phyloP scores from a whole-genome alignment of 805 yeast genomes.

The Yamadazyma olivae region DNA sequence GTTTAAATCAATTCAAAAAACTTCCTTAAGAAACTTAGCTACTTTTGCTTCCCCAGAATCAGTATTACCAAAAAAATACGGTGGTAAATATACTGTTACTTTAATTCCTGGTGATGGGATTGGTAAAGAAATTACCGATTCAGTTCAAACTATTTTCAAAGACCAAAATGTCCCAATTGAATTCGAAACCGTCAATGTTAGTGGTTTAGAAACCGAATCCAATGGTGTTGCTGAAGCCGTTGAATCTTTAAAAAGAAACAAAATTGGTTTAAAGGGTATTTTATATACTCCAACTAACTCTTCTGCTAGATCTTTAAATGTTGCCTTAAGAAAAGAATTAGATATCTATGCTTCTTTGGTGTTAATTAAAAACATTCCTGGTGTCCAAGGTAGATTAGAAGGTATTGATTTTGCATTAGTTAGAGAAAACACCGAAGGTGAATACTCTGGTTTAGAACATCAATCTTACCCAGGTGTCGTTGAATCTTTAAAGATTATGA shows the following conservation, averaged over 20 bases:
- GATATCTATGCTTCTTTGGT: constrained; percentile 95
- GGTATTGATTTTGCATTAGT: constrained; percentile 91
- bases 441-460: constrained; percentile 97
- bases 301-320: constrained; percentile 84
- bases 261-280: constrained; percentile 95
- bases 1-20: constrained; percentile 5
- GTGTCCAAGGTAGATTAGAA: constrained; percentile 84
- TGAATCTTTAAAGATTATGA: constrained; percentile 92
- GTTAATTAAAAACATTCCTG: constrained; percentile 90
- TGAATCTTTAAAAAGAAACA: constrained; percentile 88
- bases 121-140: constrained; percentile 92
- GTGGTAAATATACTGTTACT: constrained; percentile 92
- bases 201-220: constrained; percentile 50
- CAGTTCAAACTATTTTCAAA: constrained; percentile 86
- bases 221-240: constrained; percentile 84
- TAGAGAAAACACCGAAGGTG: constrained; percentile 99
- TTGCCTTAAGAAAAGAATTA: constrained; percentile 92
- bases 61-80: constrained; percentile 84
- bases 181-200: constrained; percentile 65
- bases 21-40: constrained; percentile 43
- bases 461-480: constrained; percentile 97
- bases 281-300: constrained; percentile 83
- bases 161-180: constrained; percentile 89
- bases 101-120: constrained; percentile 98
- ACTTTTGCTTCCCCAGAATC: constrained; percentile 59